phyloP scores from a whole-genome alignment of 441 rosid genomes.

The Populus hybrid region DNA sequence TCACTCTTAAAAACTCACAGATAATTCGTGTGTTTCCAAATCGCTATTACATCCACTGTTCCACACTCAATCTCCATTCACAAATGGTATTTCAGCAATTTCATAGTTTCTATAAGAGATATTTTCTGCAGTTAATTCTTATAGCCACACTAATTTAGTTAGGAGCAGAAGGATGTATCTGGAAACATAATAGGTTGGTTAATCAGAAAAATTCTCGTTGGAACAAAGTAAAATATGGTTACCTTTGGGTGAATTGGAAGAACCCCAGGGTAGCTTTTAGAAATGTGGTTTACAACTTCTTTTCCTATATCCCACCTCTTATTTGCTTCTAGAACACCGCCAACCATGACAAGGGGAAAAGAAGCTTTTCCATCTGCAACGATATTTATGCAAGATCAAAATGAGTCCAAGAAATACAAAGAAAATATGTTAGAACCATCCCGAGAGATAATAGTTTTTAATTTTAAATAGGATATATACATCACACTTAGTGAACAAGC shows the following conservation, averaged over 20 bases:
- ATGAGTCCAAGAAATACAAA: background rate
- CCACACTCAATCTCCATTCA: slow-evolving; percentile 1
- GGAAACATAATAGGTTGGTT: background rate
- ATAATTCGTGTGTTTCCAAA: background rate
- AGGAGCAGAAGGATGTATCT: background rate
- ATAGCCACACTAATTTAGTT: background rate
- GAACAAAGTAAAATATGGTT: slow-evolving; percentile 10
- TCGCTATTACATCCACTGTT: background rate
- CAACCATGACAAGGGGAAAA: slow-evolving; percentile 78
- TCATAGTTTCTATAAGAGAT: background rate
- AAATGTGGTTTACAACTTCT: slow-evolving; percentile 57
- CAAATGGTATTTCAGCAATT: background rate
- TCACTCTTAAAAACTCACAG: background rate
- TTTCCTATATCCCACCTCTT: slow-evolving; percentile 70
- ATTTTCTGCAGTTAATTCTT: background rate
- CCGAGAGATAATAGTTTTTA: background rate
- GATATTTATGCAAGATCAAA: slow-evolving; percentile 6
- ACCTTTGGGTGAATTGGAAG: slow-evolving; percentile 67
- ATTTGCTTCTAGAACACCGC: slow-evolving; percentile 74
- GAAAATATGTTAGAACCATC: slow-evolving; percentile 3
- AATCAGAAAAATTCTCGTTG: background rate
- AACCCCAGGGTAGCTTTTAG: slow-evolving; percentile 52
- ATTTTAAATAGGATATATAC: background rate
- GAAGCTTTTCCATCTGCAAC: slow-evolving; percentile 54
- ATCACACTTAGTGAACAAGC: background rate